Base-by-base conservation (phyloP, 2,329 filamentous ascomycete species). In the Arthrobotrys musiformis region DNA sequence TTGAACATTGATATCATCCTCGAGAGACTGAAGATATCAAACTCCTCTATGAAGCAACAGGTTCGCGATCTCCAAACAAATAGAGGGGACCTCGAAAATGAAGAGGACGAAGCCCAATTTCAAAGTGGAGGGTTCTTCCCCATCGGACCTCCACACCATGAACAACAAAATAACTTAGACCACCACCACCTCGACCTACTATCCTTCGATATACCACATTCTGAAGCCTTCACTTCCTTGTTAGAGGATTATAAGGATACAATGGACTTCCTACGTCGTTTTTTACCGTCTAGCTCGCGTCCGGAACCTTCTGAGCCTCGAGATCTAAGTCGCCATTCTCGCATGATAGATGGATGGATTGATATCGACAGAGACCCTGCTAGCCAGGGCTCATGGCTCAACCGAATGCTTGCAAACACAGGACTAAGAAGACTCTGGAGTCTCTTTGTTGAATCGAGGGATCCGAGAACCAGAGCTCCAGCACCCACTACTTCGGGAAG, bases 231-330 rank as follows among this genome's bases (percentile, higher is more conserved):
- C 8, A 28, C 19, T 17, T 8, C 44, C 17, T 13, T 54, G 9
- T 22, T 52, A 15, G 60, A 19, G 22, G n/a, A 40, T 22, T 35
- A 67, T 30, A 37, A 70, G 58, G n/a, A 42, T 8, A 69, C 13
- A 24, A 77, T 77, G 73, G 22, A 77, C 11, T 60, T 44, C n/a
- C 30, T 77, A 30, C 33, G 60, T 4, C 28, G 48, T 1, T 26
- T 70, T 5, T 26, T 70, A 7, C 52, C 73, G 2, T 2, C 19
- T 17, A 24, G 9, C 11, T 4, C 37, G 11, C 15, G 11, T 22
- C 26, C 22, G 3, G 26, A 46, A 22, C 33, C 24, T 15, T 66
- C 73, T 7, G 26, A 77, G 11, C 60, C 64, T n/a, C 26, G 73
- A 62, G 48, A 70, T 4, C 19, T 77, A 4, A 50, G 42, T 37